A percentile compares a stretch with the other conserved stretches of the same genome.
Conservation (phyloP, 352 stramenopile genomes). For the Globisporangium spiculum region DNA sequence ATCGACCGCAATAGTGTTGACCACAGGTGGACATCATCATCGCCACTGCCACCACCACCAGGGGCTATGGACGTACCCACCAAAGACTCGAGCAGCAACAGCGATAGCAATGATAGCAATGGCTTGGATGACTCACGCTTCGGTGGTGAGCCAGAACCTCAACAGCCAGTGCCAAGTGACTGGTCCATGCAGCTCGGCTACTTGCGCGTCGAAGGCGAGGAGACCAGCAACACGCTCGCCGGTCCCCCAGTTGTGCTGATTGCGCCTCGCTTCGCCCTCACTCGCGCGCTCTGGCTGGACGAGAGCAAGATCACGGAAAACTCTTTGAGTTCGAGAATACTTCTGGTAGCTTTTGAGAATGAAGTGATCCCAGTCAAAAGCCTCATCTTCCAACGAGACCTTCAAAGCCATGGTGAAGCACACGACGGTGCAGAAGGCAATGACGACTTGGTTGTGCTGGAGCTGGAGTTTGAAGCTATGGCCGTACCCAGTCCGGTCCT, state of each 20-base stretch:
- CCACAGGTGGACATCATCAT: not conserved
- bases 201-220: not conserved
- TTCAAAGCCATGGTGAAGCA: not conserved
- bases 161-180: not conserved
- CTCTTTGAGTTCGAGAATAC: not conserved
- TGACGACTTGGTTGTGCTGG: constrained; percentile 4
- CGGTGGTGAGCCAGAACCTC: not conserved
- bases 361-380: constrained; percentile 7
- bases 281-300: not conserved
- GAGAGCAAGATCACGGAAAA: not conserved
- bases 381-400: not conserved
- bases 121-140: not conserved
- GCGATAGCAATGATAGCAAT: not conserved
- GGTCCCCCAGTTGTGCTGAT: constrained; percentile 9
- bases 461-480: not conserved
- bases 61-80: too few species aligned
- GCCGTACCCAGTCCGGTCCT: not conserved
- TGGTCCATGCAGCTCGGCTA: not conserved
- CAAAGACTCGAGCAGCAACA: not conserved
- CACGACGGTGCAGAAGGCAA: not conserved
- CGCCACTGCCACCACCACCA: not conserved
- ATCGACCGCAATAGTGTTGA: not conserved
- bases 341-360: not conserved
- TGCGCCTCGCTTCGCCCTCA: constrained; percentile 10
- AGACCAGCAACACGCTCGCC: too few species aligned